phyloP scores from a whole-genome alignment of 495 filamentous ascomycete genomes.

The Neurospora sp. region DNA sequence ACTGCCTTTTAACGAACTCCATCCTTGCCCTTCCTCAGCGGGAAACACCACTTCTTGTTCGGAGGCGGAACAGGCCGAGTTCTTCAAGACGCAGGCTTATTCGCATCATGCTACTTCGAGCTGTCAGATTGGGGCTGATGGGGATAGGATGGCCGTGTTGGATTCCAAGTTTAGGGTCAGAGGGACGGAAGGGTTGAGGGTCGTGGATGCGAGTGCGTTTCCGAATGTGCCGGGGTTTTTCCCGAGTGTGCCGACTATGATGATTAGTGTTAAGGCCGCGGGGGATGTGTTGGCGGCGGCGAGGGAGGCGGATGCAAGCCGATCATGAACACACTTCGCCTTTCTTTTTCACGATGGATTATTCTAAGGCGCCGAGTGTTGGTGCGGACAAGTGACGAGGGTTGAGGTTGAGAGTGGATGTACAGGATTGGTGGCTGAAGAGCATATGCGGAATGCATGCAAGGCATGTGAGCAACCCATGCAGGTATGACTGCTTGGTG shows the following conservation, averaged over 20 bases:
- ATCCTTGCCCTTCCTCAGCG: conserved; percentile 27
- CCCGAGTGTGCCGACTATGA: conserved; percentile 49
- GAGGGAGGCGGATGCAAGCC: too few relatives aligned
- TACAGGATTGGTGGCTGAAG: background rate
- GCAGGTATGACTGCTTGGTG: background rate
- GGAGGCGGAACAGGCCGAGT: conserved; percentile 29
- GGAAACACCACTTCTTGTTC: conserved; percentile 13
- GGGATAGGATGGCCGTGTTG: conserved; percentile 39
- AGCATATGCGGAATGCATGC: background rate
- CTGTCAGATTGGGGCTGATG: conserved; percentile 38
- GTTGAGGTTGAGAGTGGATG: background rate
- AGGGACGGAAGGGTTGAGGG: conserved; percentile 37
- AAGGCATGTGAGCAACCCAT: background rate
- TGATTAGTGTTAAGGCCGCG: conserved; percentile 53
- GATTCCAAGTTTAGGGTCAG: conserved; percentile 42
- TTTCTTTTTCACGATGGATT: background rate
- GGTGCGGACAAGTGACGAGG: background rate
- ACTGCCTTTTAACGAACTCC: conserved; percentile 29
- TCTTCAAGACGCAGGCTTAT: conserved; percentile 39
- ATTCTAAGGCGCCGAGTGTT: background rate
- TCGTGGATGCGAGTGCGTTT: conserved; percentile 47
- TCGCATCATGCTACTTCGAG: conserved; percentile 42
- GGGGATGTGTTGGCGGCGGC: conserved; percentile 42
- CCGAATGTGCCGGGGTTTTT: conserved; percentile 50
- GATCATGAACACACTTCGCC: background rate